These are phyloP conservation scores for Penicillium cinerascens DNA, from an alignment of 495 filamentous ascomycete species.

Conservation along the genomic window DNA sequence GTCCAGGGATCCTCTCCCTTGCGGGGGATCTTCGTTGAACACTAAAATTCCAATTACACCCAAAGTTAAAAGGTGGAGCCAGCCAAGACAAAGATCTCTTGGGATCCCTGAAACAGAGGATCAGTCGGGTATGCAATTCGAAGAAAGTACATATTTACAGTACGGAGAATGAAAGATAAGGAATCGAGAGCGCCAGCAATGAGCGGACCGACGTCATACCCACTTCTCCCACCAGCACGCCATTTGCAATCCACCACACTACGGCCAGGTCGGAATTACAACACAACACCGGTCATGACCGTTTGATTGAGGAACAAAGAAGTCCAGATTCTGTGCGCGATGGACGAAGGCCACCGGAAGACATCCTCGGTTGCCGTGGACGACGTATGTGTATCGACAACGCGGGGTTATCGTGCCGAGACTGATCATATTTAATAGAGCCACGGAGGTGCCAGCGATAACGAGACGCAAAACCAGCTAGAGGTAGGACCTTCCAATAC, in stretches of 20 bases:
- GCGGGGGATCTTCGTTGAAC: slow-evolving; percentile 7
- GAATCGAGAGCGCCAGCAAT: slow-evolving; percentile 1
- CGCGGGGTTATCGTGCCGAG: background rate
- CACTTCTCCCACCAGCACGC: slow-evolving; percentile 13
- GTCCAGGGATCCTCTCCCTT: background rate
- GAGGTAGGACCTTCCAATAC: slow-evolving; percentile 33
- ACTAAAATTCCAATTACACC: background rate
- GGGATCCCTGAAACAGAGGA: background rate
- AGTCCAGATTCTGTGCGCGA: slow-evolving; percentile 11
- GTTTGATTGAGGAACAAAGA: background rate
- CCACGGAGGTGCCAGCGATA: slow-evolving; percentile 38
- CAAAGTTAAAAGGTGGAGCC: background rate
- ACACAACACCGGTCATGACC: slow-evolving; percentile 16
- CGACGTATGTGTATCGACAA: slow-evolving; percentile 17
- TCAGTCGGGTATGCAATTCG: background rate
- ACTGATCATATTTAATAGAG: slow-evolving; percentile 26
- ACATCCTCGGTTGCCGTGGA: slow-evolving; percentile 16
- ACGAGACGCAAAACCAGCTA: slow-evolving; percentile 44
- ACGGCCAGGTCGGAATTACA: background rate
- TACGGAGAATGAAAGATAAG: background rate
- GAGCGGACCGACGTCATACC: slow-evolving; percentile 30
- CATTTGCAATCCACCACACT: slow-evolving; percentile 8
- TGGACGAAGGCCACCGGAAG: slow-evolving; percentile 13
- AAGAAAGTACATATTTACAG: background rate
- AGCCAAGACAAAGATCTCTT: background rate